Evolutionary conservation across 1,284 basidiomycete species (phyloP).

Genomic region (Trichosporon ovoides): DNA sequence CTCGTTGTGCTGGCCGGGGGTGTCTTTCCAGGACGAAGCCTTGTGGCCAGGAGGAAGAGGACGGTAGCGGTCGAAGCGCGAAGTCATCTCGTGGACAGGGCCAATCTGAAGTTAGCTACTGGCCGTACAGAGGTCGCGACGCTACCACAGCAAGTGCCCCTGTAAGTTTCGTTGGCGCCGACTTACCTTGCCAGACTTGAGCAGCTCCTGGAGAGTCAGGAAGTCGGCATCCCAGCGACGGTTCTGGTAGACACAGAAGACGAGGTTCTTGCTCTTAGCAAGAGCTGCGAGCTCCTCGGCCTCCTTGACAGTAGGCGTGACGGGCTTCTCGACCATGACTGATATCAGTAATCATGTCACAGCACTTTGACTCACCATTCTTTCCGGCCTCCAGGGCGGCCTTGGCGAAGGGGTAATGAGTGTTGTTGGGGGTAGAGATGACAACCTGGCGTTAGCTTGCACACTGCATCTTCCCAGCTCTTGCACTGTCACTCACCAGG

Average conservation of each 20-base stretch:
- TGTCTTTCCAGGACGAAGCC: conserved; percentile 53
- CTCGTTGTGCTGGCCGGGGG: conserved; percentile 46
- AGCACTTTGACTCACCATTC: conserved; percentile 59
- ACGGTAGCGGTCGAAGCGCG: conserved; percentile 69
- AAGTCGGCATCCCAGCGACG: conserved; percentile 57
- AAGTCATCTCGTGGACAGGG: conserved; percentile 31
- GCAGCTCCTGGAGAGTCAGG: conserved; percentile 63
- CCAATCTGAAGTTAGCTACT: conserved; percentile 29
- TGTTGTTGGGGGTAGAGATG: conserved; percentile 71
- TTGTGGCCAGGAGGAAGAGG: conserved; percentile 53
- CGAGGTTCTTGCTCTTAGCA: conserved; percentile 61
- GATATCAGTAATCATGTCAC: background rate
- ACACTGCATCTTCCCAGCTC: background rate
- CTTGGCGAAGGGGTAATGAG: conserved; percentile 61
- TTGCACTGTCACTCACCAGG: conserved; percentile 27
- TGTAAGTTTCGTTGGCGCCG: too few species aligned
- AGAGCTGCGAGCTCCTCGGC: conserved; percentile 63
- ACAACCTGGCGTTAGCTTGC: conserved; percentile 51
- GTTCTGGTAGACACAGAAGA: conserved; percentile 72
- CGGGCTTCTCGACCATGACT: conserved; percentile 74
- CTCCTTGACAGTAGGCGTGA: conserved; percentile 62
- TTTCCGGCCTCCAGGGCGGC: conserved; percentile 64
- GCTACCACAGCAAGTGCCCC: too few species aligned
- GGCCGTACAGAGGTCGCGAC: too few species aligned
- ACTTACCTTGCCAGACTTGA: conserved; percentile 56